Conservation (phyloP, 139 green algal genomes). For the Auxenochlorella protothecoides region DNA sequence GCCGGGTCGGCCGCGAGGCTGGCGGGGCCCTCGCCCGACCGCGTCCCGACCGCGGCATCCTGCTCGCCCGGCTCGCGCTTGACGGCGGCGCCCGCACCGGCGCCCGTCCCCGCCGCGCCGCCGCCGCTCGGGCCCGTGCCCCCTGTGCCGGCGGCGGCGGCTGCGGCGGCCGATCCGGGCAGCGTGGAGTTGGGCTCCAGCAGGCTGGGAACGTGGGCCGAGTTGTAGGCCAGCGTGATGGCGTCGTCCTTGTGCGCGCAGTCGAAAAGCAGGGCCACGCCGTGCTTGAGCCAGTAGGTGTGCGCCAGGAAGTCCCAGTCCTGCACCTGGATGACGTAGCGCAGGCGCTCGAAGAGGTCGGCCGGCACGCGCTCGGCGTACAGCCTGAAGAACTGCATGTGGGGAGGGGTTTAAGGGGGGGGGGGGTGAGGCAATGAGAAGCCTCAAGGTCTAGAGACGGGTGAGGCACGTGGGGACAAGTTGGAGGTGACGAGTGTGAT, state of each 20-base stretch:
- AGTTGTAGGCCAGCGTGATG: conserved; percentile 88
- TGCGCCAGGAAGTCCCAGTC: conserved; percentile 80
- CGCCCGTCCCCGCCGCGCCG: neutral
- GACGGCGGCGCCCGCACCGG: neutral
- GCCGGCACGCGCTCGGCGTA: conserved; percentile 64
- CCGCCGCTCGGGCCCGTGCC: neutral
- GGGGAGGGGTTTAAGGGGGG: neutral
- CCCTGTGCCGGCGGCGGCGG: neutral
- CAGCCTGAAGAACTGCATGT: conserved; percentile 73
- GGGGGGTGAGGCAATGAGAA: neutral
- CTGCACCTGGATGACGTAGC: conserved; percentile 78
- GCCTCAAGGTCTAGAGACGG: too few species aligned
- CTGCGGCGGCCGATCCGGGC: conserved; percentile 6
- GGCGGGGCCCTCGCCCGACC: neutral
- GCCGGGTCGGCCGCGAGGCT: too few species aligned
- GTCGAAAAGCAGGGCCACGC: conserved; percentile 81
- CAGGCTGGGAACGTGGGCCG: conserved; percentile 58
- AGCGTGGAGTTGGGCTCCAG: neutral
- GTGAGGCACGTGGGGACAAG: too few species aligned
- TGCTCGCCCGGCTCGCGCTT: neutral
- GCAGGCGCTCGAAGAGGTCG: conserved; percentile 76
- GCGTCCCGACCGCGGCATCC: neutral
- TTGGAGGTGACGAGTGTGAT: too few species aligned
- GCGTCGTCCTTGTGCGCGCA: conserved; percentile 67
- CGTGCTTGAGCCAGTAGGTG: conserved; percentile 95